Base-by-base conservation (phyloP, 768 basidiomycete genomes). In the Xerocomellus chrysenteron region DNA sequence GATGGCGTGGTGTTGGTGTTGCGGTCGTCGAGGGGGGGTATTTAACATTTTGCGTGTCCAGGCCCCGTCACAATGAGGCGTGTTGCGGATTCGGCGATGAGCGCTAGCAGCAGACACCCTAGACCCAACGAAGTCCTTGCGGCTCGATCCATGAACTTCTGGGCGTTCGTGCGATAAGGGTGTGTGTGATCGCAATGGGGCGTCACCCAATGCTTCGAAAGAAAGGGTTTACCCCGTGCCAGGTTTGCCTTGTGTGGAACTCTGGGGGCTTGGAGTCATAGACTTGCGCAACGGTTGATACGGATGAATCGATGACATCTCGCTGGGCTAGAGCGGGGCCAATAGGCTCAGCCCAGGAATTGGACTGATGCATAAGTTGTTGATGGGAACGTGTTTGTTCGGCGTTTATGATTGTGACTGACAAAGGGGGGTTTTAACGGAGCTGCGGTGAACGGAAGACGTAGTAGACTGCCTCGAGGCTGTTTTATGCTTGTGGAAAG, bases 281-380 rank as follows among this genome's bases (percentile, higher is more conserved):
- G 21, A 30, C 26, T 24, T 55, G 24, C 35, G 12, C 28, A 21
- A 21, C 21, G 21, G 33, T 39, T 16, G 10, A 41, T 47, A 8
- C 8, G 10, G 30, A 24, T 30, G 26, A 3, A 24, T 37, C 54
- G 41, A 44, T 43, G 21, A 24, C 8, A 41, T 4, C 19, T 46
- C 51, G 57, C 54, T 56, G 62, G 47, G 45, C 42, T 44, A 26
- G 21, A 63, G 14, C 52, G 54, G 45, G 6, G 33, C 19, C 14
- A 6, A 36, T 43, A 26, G 30, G 35, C 12, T 24, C 17, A 14
- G 36, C 6, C 11, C 28, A 26, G 12, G 11, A 16, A 40, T 4
- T 11, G 19, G 12, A 35, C 5, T 32, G 19, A 21, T 14, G 35
- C 16, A 14, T 35, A 10, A 3, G 11, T 19, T 32, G 1, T 36